Base-by-base conservation (phyloP, 805 yeast genomes). In the Pachysolen tannophilus region DNA sequence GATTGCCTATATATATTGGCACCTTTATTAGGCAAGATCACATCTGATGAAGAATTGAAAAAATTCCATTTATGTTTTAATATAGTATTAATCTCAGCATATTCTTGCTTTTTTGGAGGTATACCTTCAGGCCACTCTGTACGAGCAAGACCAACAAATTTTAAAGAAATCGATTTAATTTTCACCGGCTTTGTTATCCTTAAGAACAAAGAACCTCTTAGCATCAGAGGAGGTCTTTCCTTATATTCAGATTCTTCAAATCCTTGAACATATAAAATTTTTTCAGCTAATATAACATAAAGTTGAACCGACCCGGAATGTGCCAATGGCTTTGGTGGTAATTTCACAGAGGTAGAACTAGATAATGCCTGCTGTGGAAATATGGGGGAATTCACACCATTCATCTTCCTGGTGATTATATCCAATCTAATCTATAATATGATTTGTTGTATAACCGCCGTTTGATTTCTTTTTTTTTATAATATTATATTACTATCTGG, bases 111-210 rank as follows among this genome's bases (percentile, higher is more conserved):
- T 52, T 82, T 84, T 0, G 97, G 96, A 1, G 97, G 97, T 14
- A 90, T 88, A 2, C 98, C 98, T 50, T 92, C 97, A 3, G 97
- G 97, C 96, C 97, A 88, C 41, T 88, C 95, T 0, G 96, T 88
- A 44, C 82, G 68, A 25, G 82, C 72, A 2, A 55, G 51, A 1
- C 96, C 97, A 34, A 67, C 67, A 46, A 88, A 75, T 2, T 66
- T 61, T 32, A 88, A 61, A 4, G 61, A 53, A 9, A 88, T 72
- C 14, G 71, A 53, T 54, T 82, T 84, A 41, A 88, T 61, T 52
- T 78, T 83, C 20, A 79, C 66, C 0, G 90, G 79, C 48, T 85
- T 86, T 30, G 76, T 47, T 5, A 88, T 70, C 32, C 88, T 65
- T 3, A 88, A 41, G 32, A 79, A 71, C 14, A 88, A 59, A 20